A percentile compares a stretch with the other conserved stretches of the same genome.
phyloP scores from a whole-genome alignment of 2,329 filamentous ascomycete genomes.

The Ascochyta lentis region DNA sequence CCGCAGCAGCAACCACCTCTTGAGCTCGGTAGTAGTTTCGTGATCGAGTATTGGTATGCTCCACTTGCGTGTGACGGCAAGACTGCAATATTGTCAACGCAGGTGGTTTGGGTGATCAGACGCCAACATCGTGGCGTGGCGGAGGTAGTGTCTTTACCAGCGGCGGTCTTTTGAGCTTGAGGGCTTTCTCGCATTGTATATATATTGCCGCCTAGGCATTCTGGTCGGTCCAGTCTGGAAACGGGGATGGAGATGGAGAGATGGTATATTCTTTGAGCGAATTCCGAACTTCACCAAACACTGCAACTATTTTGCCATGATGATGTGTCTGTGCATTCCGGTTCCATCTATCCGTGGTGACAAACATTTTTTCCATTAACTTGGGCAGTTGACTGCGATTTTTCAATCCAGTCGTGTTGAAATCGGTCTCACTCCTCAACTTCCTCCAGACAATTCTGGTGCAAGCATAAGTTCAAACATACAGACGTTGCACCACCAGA shows the following conservation, averaged over 20 bases:
- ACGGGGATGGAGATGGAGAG: not conserved
- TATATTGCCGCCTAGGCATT: constrained; percentile 16
- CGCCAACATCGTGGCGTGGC: not conserved
- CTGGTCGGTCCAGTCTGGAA: not conserved
- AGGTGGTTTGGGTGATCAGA: not conserved
- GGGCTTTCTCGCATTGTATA: constrained; percentile 13
- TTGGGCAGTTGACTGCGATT: no score
- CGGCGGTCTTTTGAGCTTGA: not conserved
- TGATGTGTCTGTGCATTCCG: no score
- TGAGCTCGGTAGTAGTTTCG: not conserved
- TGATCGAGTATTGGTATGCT: no score
- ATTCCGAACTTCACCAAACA: constrained; percentile 2
- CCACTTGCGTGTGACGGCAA: no score
- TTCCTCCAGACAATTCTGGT: no score
- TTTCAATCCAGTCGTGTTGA: no score
- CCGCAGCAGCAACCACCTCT: constrained; percentile 11
- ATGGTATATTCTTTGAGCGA: constrained; percentile 12
- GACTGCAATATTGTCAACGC: not conserved
- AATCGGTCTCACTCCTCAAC: no score
- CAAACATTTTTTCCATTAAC: no score
- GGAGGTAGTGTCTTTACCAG: not conserved
- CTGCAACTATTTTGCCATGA: no score
- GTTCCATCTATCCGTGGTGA: no score
- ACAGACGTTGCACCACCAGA: no score
- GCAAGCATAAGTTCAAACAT: no score